These are phyloP conservation scores for Wallacemonas sp. DNA, from an alignment of 208 protist species.

Conservation along the genomic window DNA sequence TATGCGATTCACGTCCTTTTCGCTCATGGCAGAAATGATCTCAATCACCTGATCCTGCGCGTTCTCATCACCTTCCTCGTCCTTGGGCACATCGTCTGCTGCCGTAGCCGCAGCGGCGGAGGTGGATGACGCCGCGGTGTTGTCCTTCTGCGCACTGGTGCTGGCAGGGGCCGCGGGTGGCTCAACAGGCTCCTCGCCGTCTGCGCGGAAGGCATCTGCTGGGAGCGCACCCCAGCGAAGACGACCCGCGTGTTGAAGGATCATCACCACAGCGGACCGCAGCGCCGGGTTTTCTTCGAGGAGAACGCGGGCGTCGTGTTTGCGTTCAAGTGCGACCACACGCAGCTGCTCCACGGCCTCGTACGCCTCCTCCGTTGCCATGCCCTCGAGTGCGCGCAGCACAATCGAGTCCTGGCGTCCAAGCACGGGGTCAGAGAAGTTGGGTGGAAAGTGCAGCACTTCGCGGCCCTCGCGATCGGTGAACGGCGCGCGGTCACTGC, in stretches of 20 bases:
- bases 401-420: constrained; percentile 61
- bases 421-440: constrained; percentile 63
- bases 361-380: constrained; percentile 71
- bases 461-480: constrained; percentile 27
- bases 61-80: constrained; percentile 14
- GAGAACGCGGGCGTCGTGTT: constrained; percentile 56
- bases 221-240: constrained; percentile 48
- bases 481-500: not conserved
- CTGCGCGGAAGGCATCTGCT: constrained; percentile 41
- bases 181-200: constrained; percentile 12
- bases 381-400: constrained; percentile 49
- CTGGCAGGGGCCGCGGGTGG: not conserved
- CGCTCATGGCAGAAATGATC: constrained; percentile 72
- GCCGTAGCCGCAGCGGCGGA: not conserved
- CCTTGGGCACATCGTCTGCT: not conserved
- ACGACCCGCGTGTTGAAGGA: constrained; percentile 81
- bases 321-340: constrained; percentile 73
- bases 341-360: constrained; percentile 90
- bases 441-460: constrained; percentile 55
- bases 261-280: constrained; percentile 69
- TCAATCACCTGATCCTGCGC: constrained; percentile 66
- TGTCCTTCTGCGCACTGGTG: not conserved
- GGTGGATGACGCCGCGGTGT: not conserved
- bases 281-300: constrained; percentile 72
- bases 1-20: constrained; percentile 80